Base-by-base conservation (phyloP, 169 alveolate species). In the Pseudocohnilembus persalinus region DNA sequence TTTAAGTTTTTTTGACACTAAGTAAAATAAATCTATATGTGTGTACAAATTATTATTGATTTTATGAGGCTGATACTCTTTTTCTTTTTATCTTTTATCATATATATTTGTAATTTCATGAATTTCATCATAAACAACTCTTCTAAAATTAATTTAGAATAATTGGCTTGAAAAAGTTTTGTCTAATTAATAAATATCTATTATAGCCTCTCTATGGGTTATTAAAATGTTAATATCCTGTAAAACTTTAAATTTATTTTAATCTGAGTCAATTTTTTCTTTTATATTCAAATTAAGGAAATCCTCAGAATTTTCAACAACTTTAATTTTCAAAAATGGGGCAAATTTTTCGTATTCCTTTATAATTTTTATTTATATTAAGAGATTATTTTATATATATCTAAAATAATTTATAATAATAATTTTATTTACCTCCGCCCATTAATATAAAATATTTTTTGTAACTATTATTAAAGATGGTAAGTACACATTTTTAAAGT, bases 91-190 rank as follows among this genome's bases (percentile, higher is more conserved):
- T 33, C 25, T 49, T 49, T 49, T 77, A 25, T 33, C 33, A 33
- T 33, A 27, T 25, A 68, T 77, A 0, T 77, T 11, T 1, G 82
- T 33, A 77, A 77, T 77, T 33, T 77, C 82, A 34, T 77, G 82
- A 33, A 77, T 32, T 25, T 77, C 82, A 77, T 77, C 82, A 77
- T 32, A 77, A 25, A 77, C 73, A 16, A 77, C 31, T 77, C 82
- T 77, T 4, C 33, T 77, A 77, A 77, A 77, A 34, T 77, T 63
- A 25, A 77, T 34, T 11, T 24, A 26, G 72, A 77, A 77, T 20
- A 77, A 33, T 1, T 30, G 20, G n/a, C 63, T 25, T 1, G 28
- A 11, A 11, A 33, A n/a, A 32, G 65, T 63, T 6, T 34, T 24
- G 15, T 77, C 82, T 4, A 77, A 31, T 33, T 77, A 34, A 0